Percentiles rank a stretch among this genome's conserved stretches.
phyloP scores from a whole-genome alignment of 75 land plant genomes.

The Pinus albicaulis region DNA sequence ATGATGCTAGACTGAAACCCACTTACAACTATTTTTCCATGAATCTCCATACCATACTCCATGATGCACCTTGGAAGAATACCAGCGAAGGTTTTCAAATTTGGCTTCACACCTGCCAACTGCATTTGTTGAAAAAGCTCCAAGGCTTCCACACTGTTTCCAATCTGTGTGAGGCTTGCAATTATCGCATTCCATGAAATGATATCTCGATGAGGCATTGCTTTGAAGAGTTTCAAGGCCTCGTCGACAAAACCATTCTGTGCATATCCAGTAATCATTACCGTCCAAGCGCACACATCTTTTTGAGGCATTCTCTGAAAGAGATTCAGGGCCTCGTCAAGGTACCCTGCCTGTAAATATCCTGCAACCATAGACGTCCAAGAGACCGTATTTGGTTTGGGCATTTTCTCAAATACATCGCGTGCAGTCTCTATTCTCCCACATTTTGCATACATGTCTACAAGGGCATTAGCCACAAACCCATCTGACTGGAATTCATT shows the following conservation, averaged over 20 bases:
- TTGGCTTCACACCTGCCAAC: too few species aligned
- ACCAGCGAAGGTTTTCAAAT: conserved; percentile 26
- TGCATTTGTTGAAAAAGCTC: too few species aligned
- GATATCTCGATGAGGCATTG: too few species aligned
- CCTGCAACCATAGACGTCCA: conserved; percentile 60
- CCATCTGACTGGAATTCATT: conserved; percentile 41
- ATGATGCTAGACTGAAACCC: conserved; percentile 46
- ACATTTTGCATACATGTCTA: conserved; percentile 51
- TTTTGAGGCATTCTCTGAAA: conserved; percentile 42
- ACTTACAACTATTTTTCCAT: conserved; percentile 27
- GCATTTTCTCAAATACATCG: conserved; percentile 22
- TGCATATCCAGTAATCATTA: conserved; percentile 27
- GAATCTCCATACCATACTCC: conserved; percentile 28
- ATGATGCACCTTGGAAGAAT: conserved; percentile 19
- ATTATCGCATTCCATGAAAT: too few species aligned
- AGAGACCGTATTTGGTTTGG: conserved; percentile 40
- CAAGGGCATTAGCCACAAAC: conserved; percentile 47
- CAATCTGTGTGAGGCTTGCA: too few species aligned
- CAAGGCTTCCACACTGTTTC: too few species aligned
- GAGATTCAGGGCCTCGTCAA: conserved; percentile 20
- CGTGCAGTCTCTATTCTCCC: conserved; percentile 23
- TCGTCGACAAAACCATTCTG: conserved; percentile 17
- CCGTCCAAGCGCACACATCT: conserved; percentile 57
- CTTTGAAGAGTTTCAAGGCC: conserved; percentile 20
- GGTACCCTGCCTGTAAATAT: conserved; percentile 18